Conservation (phyloP, 257 asterid genomes). For the Echium plantagineum region DNA sequence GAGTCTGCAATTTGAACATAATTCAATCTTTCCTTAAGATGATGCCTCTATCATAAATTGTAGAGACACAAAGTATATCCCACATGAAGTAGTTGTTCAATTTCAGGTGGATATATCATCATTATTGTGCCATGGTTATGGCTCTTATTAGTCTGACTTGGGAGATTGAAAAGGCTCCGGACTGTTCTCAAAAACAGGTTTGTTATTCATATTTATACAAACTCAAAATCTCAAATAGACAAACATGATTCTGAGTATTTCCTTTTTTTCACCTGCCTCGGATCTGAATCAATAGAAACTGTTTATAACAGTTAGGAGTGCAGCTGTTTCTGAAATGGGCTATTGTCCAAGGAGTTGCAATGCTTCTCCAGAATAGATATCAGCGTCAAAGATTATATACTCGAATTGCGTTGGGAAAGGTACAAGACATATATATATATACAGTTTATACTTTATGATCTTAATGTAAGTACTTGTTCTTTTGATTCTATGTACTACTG, state of each 20-base stretch:
- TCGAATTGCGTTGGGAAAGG: conserved; percentile 98
- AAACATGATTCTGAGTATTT: neutral
- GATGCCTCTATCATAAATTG: neutral
- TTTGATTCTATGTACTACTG: too few relatives aligned
- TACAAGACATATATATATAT: conserved; percentile 2
- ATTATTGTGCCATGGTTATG: conserved; percentile 89
- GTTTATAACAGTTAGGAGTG: conserved; percentile 58
- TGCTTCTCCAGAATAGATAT: conserved; percentile 89
- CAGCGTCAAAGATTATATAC: conserved; percentile 94
- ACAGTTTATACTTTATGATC: neutral
- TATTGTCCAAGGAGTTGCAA: conserved; percentile 89
- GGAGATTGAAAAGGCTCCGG: conserved; percentile 87
- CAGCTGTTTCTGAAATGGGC: conserved; percentile 83
- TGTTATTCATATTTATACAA: neutral
- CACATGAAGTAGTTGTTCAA: neutral
- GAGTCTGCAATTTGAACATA: neutral
- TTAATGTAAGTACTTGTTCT: too few relatives aligned
- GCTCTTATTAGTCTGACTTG: conserved; percentile 96
- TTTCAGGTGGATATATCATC: conserved; percentile 94
- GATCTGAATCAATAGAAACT: conserved; percentile 7
- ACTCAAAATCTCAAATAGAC: too few relatives aligned
- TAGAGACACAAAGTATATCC: neutral
- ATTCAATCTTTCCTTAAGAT: neutral
- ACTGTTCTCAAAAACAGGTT: conserved; percentile 77
- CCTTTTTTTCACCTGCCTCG: neutral